Conservation (phyloP, 257 asterid species). For the Rhazya stricta region DNA sequence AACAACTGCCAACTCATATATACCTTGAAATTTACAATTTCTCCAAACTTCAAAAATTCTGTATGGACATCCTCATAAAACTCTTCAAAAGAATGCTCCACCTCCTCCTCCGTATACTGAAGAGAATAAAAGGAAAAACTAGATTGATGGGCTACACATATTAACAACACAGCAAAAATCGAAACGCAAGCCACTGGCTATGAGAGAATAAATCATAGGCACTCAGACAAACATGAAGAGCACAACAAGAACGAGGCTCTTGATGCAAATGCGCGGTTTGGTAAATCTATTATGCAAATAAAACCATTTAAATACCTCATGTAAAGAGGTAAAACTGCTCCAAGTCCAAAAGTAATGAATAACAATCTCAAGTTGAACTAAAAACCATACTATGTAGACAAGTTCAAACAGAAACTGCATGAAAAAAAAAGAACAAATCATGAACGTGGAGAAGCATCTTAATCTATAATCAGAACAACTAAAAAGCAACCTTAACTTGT, state of each 20-base stretch:
- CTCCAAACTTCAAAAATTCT: slow-evolving; percentile 92
- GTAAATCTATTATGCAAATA: background rate
- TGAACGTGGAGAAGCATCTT: background rate
- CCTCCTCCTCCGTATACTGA: slow-evolving; percentile 93
- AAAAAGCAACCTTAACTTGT: background rate
- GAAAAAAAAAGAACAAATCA: background rate
- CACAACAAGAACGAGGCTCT: background rate
- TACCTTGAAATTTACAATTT: slow-evolving; percentile 93
- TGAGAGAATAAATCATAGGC: background rate
- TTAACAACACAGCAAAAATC: slow-evolving; percentile 2
- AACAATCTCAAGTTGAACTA: background rate
- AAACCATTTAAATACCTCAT: background rate
- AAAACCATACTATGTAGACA: background rate
- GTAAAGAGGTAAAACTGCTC: background rate
- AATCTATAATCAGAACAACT: background rate
- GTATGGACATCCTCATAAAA: slow-evolving; percentile 98
- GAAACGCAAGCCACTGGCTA: background rate
- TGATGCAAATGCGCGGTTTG: slow-evolving; percentile 13
- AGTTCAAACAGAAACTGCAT: background rate
- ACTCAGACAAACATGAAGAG: background rate
- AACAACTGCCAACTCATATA: background rate
- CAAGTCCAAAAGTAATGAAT: background rate
- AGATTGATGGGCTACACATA: slow-evolving; percentile 28
- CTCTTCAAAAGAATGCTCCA: slow-evolving; percentile 80
- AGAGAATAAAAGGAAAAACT: slow-evolving; percentile 30